phyloP scores from a whole-genome alignment of 108 stramenopile species.

The Cyclostephanos tholiformis region DNA sequence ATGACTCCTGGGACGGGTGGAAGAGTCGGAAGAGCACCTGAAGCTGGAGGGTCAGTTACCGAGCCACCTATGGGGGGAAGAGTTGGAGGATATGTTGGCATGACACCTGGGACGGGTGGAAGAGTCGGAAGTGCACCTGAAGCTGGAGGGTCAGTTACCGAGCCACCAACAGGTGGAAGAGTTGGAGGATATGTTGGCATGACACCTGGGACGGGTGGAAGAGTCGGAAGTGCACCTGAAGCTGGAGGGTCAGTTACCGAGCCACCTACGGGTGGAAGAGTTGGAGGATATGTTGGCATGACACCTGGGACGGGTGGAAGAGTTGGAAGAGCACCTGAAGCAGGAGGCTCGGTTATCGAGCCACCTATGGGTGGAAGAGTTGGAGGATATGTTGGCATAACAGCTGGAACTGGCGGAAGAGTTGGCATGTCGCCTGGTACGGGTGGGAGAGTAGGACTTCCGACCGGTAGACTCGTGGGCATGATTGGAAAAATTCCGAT shows the following conservation, averaged over 20 bases:
- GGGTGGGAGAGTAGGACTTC: too few species aligned
- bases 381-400: too few species aligned
- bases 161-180: not conserved
- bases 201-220: too few species aligned
- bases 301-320: too few species aligned
- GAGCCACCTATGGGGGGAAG: not conserved
- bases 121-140: not conserved
- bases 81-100: too few species aligned
- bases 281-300: too few species aligned
- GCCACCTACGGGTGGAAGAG: not conserved
- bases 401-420: too few species aligned
- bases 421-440: not conserved
- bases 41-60: not conserved
- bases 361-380: too few species aligned
- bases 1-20: not conserved
- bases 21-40: not conserved
- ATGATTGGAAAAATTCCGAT: not conserved
- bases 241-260: not conserved
- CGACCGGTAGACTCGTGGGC: not conserved
- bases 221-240: not conserved
- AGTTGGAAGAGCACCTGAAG: not conserved
- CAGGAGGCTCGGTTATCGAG: too few species aligned
- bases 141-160: not conserved
- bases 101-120: too few species aligned
- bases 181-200: too few species aligned